Evolutionary conservation across 352 stramenopile species (phyloP).

Genomic region (Phytopythium ostracodes): DNA sequence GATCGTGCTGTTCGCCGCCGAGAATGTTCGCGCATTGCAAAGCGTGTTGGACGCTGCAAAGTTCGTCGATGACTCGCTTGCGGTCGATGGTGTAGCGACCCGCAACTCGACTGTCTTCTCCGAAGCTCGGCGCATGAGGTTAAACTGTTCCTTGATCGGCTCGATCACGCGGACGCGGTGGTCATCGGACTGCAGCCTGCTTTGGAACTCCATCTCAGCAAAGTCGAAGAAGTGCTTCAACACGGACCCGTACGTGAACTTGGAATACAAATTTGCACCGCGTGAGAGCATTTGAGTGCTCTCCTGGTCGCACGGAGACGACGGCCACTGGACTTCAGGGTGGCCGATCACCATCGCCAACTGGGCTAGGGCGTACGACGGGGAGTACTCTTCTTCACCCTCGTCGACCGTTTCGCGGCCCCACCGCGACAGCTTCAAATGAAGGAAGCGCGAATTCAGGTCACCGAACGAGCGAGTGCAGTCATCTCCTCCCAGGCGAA

Average conservation of each 20-base stretch:
- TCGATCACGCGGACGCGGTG: slow-evolving; percentile 50
- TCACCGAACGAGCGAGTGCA: slow-evolving; percentile 77
- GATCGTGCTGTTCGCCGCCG: slow-evolving; percentile 21
- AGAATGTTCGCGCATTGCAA: slow-evolving; percentile 60
- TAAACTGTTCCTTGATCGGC: slow-evolving; percentile 69
- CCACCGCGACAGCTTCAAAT: slow-evolving; percentile 84
- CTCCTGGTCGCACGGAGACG: slow-evolving; percentile 61
- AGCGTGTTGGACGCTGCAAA: slow-evolving; percentile 79
- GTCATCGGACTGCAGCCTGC: slow-evolving; percentile 45
- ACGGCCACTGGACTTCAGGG: slow-evolving; percentile 48
- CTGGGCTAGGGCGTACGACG: slow-evolving; percentile 73
- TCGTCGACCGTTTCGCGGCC: slow-evolving; percentile 81
- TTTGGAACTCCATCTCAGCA: slow-evolving; percentile 59
- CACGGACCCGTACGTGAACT: slow-evolving; percentile 68
- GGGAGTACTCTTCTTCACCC: slow-evolving; percentile 73
- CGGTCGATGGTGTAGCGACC: neutral
- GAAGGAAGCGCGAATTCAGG: slow-evolving; percentile 66
- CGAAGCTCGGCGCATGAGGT: slow-evolving; percentile 12
- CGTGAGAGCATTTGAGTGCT: slow-evolving; percentile 64
- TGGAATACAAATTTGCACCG: slow-evolving; percentile 81
- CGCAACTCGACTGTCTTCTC: slow-evolving; percentile 12
- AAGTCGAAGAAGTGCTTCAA: slow-evolving; percentile 86
- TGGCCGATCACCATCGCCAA: slow-evolving; percentile 67
- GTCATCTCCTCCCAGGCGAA: slow-evolving; percentile 66
- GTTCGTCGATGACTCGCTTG: slow-evolving; percentile 10